Base-by-base conservation (phyloP, 2,329 filamentous ascomycete species). In the Madurella fahalii region DNA sequence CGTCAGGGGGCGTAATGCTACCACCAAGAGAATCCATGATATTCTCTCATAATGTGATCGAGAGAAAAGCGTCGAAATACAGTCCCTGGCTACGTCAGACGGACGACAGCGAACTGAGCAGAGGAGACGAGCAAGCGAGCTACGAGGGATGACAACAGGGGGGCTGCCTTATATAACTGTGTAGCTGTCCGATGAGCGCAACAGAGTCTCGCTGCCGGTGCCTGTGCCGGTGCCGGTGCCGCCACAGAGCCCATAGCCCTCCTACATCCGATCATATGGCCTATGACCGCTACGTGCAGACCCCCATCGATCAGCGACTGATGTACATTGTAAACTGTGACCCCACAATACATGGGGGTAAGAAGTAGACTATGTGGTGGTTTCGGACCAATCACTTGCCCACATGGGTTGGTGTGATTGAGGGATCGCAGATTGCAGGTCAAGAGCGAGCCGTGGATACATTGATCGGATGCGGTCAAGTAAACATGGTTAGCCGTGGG, bases 21-120 rank as follows among this genome's bases (percentile, higher is more conserved):
- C 79, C 80, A 83, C 79, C 82, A 85, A 76, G 82, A 85, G 73
- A 85, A 85, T 76, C 82, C 83, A 85, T 86, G 83, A 67, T 85
- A 85, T 74, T 85, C 82, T 84, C 82, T 81, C 83, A 85, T 85
- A 75, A 66, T 71, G 65, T 61, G 25, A 53, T 39, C 44, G 43
- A 18, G 51, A 32, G n/a, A 20, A 12, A n/a, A 16, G 18, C 40
- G 47, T 43, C 43, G 47, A 47, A 56, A 49, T n/a, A 34, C 16
- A 12, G 20, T 30, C 30, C 42, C 25, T 43, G 4, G 16, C 40
- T 7, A 20, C 11, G 34, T 37, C 34, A 37, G 34, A 37, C 4
- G 13, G 34, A 37, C 34, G 34, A 37, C 9, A 37, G 34, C 9
- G 34, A 15, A 49, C 43, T 9, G 31, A 18, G n/a, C 31, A 20